These are phyloP conservation scores for Aspergillus cristatus DNA, from an alignment of 495 filamentous ascomycete genomes.

Conservation along the genomic window DNA sequence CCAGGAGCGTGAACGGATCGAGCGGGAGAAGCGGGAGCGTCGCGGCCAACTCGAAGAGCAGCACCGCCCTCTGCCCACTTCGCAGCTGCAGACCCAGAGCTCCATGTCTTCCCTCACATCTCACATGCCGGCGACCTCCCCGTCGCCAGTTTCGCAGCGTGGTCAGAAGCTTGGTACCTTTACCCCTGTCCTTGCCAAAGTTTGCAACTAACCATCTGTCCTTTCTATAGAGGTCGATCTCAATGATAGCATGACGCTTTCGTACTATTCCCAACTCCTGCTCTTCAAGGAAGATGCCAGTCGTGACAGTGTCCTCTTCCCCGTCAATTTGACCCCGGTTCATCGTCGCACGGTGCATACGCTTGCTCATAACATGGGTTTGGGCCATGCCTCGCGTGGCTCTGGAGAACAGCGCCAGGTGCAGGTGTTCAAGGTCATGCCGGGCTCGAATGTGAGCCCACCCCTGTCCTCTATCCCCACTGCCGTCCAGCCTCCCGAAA, in stretches of 20 bases:
- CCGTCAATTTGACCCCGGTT: conserved; percentile 64
- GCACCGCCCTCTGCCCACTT: conserved; percentile 60
- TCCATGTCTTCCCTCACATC: conserved; percentile 79
- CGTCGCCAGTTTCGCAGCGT: conserved; percentile 57
- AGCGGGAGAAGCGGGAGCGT: conserved; percentile 93
- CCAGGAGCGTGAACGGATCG: conserved; percentile 90
- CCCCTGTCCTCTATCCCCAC: conserved; percentile 48
- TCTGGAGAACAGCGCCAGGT: conserved; percentile 78
- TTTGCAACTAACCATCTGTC: conserved; percentile 17
- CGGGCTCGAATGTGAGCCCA: conserved; percentile 56
- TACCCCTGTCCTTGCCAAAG: neutral
- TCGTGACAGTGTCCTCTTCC: conserved; percentile 77
- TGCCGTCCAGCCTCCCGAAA: conserved; percentile 58
- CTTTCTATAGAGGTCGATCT: conserved; percentile 62
- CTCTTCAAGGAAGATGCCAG: conserved; percentile 73
- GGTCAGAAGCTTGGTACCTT: conserved; percentile 54
- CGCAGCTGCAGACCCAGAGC: conserved; percentile 67
- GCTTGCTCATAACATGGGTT: conserved; percentile 86
- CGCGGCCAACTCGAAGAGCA: conserved; percentile 95
- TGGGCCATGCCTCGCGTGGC: conserved; percentile 83
- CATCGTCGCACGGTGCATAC: conserved; percentile 88
- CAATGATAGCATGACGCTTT: conserved; percentile 80
- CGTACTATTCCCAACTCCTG: conserved; percentile 80
- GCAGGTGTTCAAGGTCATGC: conserved; percentile 67
- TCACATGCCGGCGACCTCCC: conserved; percentile 58